Base-by-base conservation (phyloP, 2,329 filamentous ascomycete species). In the Sporothrix humicola region DNA sequence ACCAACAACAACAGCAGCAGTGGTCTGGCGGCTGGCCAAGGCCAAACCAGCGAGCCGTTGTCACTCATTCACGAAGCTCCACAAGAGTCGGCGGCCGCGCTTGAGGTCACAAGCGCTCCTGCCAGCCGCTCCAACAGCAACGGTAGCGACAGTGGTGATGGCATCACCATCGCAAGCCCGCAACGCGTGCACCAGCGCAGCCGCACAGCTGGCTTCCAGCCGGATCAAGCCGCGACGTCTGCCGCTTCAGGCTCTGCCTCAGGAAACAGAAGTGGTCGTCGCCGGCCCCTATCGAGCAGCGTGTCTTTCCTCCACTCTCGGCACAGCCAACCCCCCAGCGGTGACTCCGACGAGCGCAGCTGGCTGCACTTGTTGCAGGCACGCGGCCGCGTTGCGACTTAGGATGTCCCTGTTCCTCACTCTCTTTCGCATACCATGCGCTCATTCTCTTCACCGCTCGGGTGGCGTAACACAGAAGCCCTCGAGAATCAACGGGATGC, bases 351-450 rank as follows among this genome's bases (percentile, higher is more conserved):
- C 44, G 81, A 81, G 69, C 77, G 77, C 31, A 77, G 80, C 69
- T 79, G 82, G 58, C 74, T 83, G 63, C 81, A 82, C 12, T 72
- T 83, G 9, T 75, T 83, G 75, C 81, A 81, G 76, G 78, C 81
- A 52, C 80, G 81, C 73, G 79, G 82, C 78, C 78, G 80, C 74
- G 76, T 82, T 77, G 76, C 78, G 7, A 74, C 74, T 3, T 75
- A 61, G 56, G 23, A 20, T 31, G 5, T 37, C 46, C 9, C 13
- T 46, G 23, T 9, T 52, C 6, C 42, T 44, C 3, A 50, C 8
- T 7, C 44, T 15, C 42, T 31, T 46, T 17, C 10, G 42, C 20
- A 37, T 20, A 42, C 31, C 54, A 20, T n/a, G 44, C 31, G 15
- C 5, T 17, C 31, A 37, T 26, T 54, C n/a, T 20, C 13, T 44